Base-by-base conservation (phyloP, 164 flowering plant genomes). In the Vitis riparia region DNA sequence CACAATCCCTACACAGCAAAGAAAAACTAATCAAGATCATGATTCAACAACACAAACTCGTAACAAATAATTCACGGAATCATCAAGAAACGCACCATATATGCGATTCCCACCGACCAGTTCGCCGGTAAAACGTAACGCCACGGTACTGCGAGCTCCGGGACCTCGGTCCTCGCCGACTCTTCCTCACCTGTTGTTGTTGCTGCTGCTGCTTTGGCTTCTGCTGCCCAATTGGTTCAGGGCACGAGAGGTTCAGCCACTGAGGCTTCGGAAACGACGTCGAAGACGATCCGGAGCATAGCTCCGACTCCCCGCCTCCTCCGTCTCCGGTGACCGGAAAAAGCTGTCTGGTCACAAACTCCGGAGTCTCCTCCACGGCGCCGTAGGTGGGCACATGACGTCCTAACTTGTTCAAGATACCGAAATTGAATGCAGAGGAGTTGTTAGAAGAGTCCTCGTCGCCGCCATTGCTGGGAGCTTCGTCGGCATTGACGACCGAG, bases 61-160 rank as follows among this genome's bases (percentile, higher is more conserved):
- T 23, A 50, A 51, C 17, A 49, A 17, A 27, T 19, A 32, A 50
- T 17, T 44, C 44, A 58, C 29, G 47, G 12, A 67, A 53, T n/a
- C 14, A 58, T 23, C 51, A 30, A 30, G 4, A 58, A 12, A 62
- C 53, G 17, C 12, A 91, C 98, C 98, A 93, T 37, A 93, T 93
- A 75, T 93, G 98, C 2, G 98, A 93, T 71, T 93, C 98, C 97
- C 98, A 93, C 71, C 98, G 73, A 13, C 98, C 94, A 13, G 98
- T 92, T 78, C 98, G 73, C 65, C 98, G 78, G 70, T 94, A 94
- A 73, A 94, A 94, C 14, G 98, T 92, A 44, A 94, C 98, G 12
- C 98, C 98, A 23, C 97, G 73, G 70, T 91, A 94, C 82, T 94
- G 94, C 3, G 97, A 92, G 79, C 97, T 94, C 66, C 97, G 75